These are phyloP conservation scores for Lodderomyces elongisporus DNA, from an alignment of 1,139 yeast species.

Conservation along the genomic window DNA sequence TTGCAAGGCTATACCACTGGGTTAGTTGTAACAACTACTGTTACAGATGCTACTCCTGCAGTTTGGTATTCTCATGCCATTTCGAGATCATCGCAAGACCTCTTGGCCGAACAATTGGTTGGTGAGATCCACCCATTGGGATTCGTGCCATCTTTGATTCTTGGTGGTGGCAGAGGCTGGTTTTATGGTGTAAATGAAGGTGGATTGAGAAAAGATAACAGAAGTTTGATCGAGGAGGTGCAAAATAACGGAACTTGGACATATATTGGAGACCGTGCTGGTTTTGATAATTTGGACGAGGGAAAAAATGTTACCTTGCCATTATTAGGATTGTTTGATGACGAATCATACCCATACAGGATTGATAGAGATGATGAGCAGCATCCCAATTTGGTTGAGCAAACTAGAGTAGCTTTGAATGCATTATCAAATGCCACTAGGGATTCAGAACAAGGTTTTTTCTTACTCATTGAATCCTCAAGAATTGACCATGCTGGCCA, in stretches of 20 bases:
- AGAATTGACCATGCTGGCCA: constrained; percentile 93
- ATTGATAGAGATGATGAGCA: constrained; percentile 55
- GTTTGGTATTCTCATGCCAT: constrained; percentile 76
- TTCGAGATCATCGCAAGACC: constrained; percentile 68
- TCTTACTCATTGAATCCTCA: constrained; percentile 79
- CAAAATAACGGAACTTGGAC: constrained; percentile 46
- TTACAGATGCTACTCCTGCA: constrained; percentile 78
- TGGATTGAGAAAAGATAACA: constrained; percentile 67
- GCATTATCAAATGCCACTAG: constrained; percentile 60
- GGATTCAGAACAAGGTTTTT: constrained; percentile 74
- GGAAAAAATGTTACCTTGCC: constrained; percentile 69
- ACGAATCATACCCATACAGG: constrained; percentile 72
- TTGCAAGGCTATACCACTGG: constrained; percentile 75
- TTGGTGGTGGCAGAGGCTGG: constrained; percentile 89
- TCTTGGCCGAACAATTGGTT: constrained; percentile 79
- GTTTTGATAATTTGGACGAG: constrained; percentile 44
- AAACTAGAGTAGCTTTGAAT: constrained; percentile 63
- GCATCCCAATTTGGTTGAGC: constrained; percentile 72
- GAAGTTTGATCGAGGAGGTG: constrained; percentile 62
- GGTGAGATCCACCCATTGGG: constrained; percentile 74
- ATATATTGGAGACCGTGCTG: constrained; percentile 53
- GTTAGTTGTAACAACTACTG: constrained; percentile 79
- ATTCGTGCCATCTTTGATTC: constrained; percentile 67
- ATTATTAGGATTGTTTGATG: constrained; percentile 64
- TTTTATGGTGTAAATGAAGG: constrained; percentile 45